A percentile compares a stretch with the other conserved stretches of the same genome.
Conservation (phyloP, 106 monocot genomes). For the Dendrobium officinale region DNA sequence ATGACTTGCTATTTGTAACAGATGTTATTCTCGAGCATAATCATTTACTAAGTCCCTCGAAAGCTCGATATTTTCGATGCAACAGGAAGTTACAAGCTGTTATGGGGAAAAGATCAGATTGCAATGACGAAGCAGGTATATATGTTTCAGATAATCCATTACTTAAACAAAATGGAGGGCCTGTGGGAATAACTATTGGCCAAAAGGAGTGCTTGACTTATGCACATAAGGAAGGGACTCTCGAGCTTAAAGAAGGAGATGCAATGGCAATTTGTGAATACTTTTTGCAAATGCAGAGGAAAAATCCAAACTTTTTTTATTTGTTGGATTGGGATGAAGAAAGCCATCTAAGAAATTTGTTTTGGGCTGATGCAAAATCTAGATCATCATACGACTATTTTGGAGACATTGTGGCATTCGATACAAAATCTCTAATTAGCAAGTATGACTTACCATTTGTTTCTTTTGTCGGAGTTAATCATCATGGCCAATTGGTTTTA, state of each 20-base stretch:
- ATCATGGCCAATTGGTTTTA: conserved; percentile 10
- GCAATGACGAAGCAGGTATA: neutral
- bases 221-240: conserved; percentile 2
- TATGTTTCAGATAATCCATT: neutral
- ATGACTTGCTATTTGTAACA: neutral
- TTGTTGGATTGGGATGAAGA: conserved; percentile 33
- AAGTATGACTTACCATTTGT: conserved; percentile 10
- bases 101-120: neutral
- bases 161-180: neutral
- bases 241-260: conserved; percentile 1
- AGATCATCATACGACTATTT: neutral
- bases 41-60: conserved; percentile 1
- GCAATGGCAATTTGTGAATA: neutral
- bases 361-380: conserved; percentile 4
- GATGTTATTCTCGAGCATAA: conserved; percentile 4
- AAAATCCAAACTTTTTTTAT: conserved; percentile 27
- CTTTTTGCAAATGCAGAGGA: neutral
- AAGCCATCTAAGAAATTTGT: conserved; percentile 22
- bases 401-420: conserved; percentile 8
- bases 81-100: neutral
- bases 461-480: conserved; percentile 16
- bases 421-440: conserved; percentile 1
- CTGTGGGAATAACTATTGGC: neutral
- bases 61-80: conserved; percentile 8
- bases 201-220: neutral